Base-by-base conservation (phyloP, 108 stramenopile genomes). In the Pseudonitzschia multistriata region DNA sequence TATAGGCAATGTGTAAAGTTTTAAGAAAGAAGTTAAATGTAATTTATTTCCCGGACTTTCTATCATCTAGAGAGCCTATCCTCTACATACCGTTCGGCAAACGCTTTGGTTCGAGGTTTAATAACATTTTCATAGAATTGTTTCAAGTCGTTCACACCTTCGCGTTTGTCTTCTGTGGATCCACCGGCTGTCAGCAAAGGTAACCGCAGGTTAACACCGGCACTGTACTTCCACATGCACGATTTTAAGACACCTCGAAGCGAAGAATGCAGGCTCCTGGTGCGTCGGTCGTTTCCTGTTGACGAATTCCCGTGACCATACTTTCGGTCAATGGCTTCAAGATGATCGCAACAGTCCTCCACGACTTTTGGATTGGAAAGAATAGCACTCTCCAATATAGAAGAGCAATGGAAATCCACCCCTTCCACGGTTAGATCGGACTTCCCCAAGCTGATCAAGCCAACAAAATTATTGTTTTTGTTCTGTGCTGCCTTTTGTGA, bases 391-490 rank as follows among this genome's bases (percentile, higher is more conserved):
- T 85, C 83, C 40, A 94, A 62, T 37, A 91, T 84, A 37, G 77
- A 66, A 11, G 87, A 88, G 70, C 93, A 94, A 71, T 94, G 93
- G 82, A 90, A 94, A 67, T 94, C 93, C 48, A 94, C 76, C 0
- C 93, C 93, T 24, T 84, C 83, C 14, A 39, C 25, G 22, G 81
- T 80, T 29, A 86, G 60, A 50, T 94, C 93, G 10, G 65, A 33
- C 24, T 74, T 56, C 14, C 35, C 60, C 67, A 94, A 66, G 37
- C 50, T 59, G 19, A 30, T 53, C 11, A 89, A 30, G 33, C 74
- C 72, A 34, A 22, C 53, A 11, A 47, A 49, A 30, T 11, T 25
- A 31, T 19, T 19, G 8, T 39, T 53, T 42, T 33, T 59, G 30
- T 49, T 78, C 49, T 62, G 66, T 47, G n/a, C 17, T 40, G 28